A percentile compares a stretch with the other conserved stretches of the same genome.
Conservation (phyloP, 2,329 filamentous ascomycete genomes). For the Neurospora sp. region DNA sequence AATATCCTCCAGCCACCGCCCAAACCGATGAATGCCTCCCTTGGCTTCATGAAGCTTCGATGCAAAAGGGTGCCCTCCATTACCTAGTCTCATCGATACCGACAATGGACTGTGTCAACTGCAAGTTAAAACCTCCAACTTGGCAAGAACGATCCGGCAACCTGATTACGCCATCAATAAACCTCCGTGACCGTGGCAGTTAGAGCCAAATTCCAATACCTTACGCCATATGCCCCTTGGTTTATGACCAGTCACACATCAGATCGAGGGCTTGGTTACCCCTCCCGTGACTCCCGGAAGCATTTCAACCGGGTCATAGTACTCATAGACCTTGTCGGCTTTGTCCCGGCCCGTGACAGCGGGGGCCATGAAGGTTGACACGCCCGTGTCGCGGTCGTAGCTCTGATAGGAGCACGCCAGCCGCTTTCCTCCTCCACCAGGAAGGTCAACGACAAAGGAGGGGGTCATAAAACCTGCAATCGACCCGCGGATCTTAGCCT, state of each 20-base stretch:
- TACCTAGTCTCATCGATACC: not conserved
- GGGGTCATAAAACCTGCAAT: conserved; percentile 55
- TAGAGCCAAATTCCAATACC: not conserved
- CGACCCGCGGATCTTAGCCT: conserved; percentile 46
- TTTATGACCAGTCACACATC: not conserved
- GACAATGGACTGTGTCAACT: not conserved
- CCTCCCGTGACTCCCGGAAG: not conserved
- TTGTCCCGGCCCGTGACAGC: conserved; percentile 36
- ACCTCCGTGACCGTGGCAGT: not conserved
- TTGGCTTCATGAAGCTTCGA: not conserved
- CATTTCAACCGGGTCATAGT: conserved; percentile 41
- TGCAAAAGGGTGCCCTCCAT: not conserved
- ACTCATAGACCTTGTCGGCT: conserved; percentile 41
- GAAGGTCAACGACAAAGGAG: conserved; percentile 52
- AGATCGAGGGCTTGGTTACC: not conserved
- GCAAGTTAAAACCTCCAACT: not conserved
- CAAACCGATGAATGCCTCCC: not conserved
- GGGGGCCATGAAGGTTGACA: conserved; percentile 46
- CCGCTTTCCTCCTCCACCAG: conserved; percentile 53
- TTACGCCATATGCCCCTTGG: not conserved
- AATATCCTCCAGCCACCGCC: not conserved
- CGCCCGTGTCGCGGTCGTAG: conserved; percentile 43
- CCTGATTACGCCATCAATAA: not conserved
- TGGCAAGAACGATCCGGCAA: not conserved
- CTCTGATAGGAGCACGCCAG: conserved; percentile 41